phyloP scores from a whole-genome alignment of 495 filamentous ascomycete species.

The Trichoderma virens region DNA sequence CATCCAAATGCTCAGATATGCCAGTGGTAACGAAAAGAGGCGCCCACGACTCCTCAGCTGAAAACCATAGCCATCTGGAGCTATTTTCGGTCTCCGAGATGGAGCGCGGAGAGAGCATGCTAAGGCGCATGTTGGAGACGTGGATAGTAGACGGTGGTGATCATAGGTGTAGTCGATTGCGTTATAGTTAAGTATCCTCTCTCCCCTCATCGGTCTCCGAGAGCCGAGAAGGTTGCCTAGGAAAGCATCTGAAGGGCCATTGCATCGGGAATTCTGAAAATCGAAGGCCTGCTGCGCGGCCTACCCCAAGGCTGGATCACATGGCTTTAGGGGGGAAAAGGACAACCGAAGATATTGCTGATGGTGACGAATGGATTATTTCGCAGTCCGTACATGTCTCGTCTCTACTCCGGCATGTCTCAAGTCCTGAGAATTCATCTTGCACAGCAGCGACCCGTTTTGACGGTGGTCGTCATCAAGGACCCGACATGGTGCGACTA shows the following conservation, averaged over 20 bases:
- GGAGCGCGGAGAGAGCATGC: background rate
- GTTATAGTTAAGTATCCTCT: background rate
- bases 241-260: background rate
- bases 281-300: background rate
- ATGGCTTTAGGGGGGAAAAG: background rate
- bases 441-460: background rate
- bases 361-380: background rate
- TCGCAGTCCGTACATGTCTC: background rate
- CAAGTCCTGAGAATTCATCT: background rate
- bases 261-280: background rate
- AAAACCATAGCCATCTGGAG: background rate
- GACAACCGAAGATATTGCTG: background rate
- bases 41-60: background rate
- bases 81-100: background rate
- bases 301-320: background rate
- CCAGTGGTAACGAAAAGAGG: background rate
- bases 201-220: conserved; percentile 7
- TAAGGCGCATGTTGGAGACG: background rate
- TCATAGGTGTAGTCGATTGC: background rate
- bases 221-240: background rate
- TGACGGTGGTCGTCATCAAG: background rate
- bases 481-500: background rate
- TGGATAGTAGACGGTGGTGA: background rate
- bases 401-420: background rate
- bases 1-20: background rate